These are phyloP conservation scores for Macrophomina phaseolina DNA, from an alignment of 2,329 filamentous ascomycete species.

Conservation along the genomic window DNA sequence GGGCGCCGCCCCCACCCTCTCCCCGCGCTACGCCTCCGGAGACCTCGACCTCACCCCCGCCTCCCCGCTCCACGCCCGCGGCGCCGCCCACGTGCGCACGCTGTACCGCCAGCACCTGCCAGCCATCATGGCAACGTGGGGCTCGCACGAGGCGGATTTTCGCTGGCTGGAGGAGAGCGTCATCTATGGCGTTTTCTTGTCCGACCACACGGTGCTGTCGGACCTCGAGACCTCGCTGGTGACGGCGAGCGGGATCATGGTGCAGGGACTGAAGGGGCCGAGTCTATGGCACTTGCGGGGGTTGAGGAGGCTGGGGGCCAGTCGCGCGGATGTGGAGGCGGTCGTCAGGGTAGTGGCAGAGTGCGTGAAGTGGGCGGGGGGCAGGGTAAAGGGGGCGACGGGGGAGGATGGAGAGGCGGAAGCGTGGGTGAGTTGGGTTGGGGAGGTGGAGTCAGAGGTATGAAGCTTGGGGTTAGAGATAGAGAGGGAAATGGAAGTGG, in stretches of 20 bases:
- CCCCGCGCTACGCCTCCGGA: not conserved
- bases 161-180: slow-evolving; percentile 60
- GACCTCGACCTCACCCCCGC: not conserved
- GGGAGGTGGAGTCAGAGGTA: slow-evolving; percentile 20
- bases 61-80: not conserved
- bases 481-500: too few relatives aligned
- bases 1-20: not conserved
- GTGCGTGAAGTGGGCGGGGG: slow-evolving; percentile 4
- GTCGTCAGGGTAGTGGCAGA: slow-evolving; percentile 48
- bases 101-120: slow-evolving; percentile 8
- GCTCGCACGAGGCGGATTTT: slow-evolving; percentile 19
- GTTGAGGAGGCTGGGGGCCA: slow-evolving; percentile 55
- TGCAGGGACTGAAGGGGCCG: slow-evolving; percentile 60
- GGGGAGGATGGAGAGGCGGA: not conserved
- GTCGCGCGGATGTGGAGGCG: slow-evolving; percentile 50
- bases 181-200: slow-evolving; percentile 64
- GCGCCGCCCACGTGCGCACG: not conserved
- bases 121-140: slow-evolving; percentile 11
- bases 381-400: not conserved
- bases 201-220: slow-evolving; percentile 61
- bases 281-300: slow-evolving; percentile 63
- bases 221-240: slow-evolving; percentile 62
- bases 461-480: not conserved
- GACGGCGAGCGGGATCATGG: slow-evolving; percentile 62
- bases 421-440: slow-evolving; percentile 21